Evolutionary conservation across 371 early-diverging fungal species (phyloP), one percentile per base, ranked within the genome.

Genomic region (Chytridium lagenaria): DNA sequence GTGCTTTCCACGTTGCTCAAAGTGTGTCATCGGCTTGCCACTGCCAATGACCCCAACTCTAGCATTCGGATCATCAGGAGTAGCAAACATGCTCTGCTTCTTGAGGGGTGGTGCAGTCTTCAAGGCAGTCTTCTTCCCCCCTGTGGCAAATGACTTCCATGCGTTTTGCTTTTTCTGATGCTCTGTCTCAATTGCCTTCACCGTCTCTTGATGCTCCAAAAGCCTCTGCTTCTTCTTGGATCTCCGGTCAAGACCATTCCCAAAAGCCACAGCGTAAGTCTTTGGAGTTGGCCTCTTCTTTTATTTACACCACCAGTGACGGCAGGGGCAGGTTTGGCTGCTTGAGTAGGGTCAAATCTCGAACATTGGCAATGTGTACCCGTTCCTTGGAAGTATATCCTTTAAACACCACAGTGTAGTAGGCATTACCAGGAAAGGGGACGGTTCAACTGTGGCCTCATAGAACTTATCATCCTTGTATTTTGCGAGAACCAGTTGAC

Each of bases 91-190:
- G 40, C 81, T 81, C 40, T 73, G 55, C 51, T 75, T 75, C 71
- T 87, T 88, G 69, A 84, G n/a, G 1, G 69, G 74, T 1, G 74
- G 50, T 2, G 65, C 64, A 51, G 75, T 72, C 67, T 74, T 68
- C 51, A 69, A 30, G 10, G 71, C 3, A 23, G 67, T 36, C 59
- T 73, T 72, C 50, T 77, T 73, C 31, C 64, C 70, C 12, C 73
- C 73, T 15, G 22, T 85, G 1, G 92, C 92, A 81, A 94, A 94
- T 37, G 85, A 86, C 61, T 91, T 81, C 94, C 94, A 94, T 15
- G 90, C 89, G 72, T 89, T 85, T 78, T 94, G 93, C 76, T 92
- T 92, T 73, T 85, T 85, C 22, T 87, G 84, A 66, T 90, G 90
- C 75, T 92, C 94, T 44, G 76, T 78, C 10, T 87, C 86, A 76